A percentile compares a stretch with the other conserved stretches of the same genome.
Conservation (phyloP, 345 rosid species). For the Combretum micranthum region DNA sequence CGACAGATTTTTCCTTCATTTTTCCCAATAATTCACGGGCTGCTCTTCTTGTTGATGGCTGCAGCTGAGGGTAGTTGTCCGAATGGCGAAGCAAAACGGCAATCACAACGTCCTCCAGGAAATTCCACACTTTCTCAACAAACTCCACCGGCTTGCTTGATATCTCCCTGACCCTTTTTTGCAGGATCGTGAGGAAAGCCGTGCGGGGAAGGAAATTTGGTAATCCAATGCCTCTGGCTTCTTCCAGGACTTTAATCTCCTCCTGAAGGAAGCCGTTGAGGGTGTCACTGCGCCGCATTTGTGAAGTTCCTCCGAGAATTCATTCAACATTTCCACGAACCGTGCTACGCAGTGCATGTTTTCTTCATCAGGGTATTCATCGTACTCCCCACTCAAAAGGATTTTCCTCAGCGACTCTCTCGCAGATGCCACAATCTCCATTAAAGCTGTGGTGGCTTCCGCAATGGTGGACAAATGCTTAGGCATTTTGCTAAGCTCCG, state of each 20-base stretch:
- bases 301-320: constrained; percentile 5
- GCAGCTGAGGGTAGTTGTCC: constrained; percentile 18
- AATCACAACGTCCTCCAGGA: constrained; percentile 13
- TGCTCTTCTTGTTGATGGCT: constrained; percentile 12
- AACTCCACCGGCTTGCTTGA: constrained; percentile 8
- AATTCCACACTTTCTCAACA: constrained; percentile 16
- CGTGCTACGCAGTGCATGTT: constrained; percentile 26
- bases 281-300: constrained; percentile 1
- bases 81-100: constrained; percentile 14
- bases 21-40: constrained; percentile 13
- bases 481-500: constrained; percentile 28
- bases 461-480: constrained; percentile 14
- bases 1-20: constrained; percentile 21
- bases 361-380: constrained; percentile 28
- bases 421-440: constrained; percentile 29
- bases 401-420: constrained; percentile 36
- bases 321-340: constrained; percentile 21
- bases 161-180: constrained; percentile 17
- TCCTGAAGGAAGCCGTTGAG: constrained; percentile 10
- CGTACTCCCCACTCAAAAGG: constrained; percentile 35
- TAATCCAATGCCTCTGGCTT: constrained; percentile 23
- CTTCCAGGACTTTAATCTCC: constrained; percentile 25
- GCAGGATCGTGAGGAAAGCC: constrained; percentile 17
- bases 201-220: constrained; percentile 27
- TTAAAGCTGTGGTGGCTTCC: constrained; percentile 33